Evolutionary conservation across 495 filamentous ascomycete species (phyloP), one percentile per base, ranked within the genome.

Genomic region (Parathielavia hyrcaniae): DNA sequence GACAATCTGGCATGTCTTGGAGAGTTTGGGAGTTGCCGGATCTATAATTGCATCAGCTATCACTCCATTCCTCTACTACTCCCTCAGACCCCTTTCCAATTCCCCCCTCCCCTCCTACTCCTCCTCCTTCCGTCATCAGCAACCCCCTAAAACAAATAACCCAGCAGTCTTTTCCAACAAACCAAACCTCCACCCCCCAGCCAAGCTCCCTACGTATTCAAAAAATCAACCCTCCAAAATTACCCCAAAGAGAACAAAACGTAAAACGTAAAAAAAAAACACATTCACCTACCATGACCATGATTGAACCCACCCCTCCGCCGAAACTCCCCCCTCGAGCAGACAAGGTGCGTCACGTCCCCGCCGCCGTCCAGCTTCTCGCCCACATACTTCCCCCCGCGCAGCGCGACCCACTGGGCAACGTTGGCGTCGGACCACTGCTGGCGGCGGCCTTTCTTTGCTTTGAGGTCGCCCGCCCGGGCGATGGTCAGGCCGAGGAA

Each of bases 291-390:
- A n/a, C n/a, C n/a, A n/a, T n/a, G n/a, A n/a, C n/a, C n/a, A n/a
- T n/a, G n/a, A n/a, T n/a, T n/a, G n/a, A 49, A 26, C 1, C 46
- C 38, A 20, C 34, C 56, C 38, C 61, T 59, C 52, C 71, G 55
- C 39, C 34, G 2, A 34, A 69, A 72, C 44, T 70, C 67, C 35
- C 61, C 57, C n/a, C 36, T 13, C 0, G 69, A 65, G 48, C 72
- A 72, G 8, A 77, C 53, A 0, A 76, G 59, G 46, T 77, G 74
- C 0, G 74, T 77, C 6, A 73, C 69, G 1, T 51, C 61, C 39
- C 64, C 63, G 17, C 22, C 34, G 47, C 20, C 11, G 6, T 20
- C 53, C 14, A 4, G 4, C 0, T n/a, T 38, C 17, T 38, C 53
- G 30, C 46, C 8, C 8, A 40, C 39, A 61, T 69, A 71, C 17